phyloP scores from a whole-genome alignment of 441 rosid species.

The Melianthus villosus region DNA sequence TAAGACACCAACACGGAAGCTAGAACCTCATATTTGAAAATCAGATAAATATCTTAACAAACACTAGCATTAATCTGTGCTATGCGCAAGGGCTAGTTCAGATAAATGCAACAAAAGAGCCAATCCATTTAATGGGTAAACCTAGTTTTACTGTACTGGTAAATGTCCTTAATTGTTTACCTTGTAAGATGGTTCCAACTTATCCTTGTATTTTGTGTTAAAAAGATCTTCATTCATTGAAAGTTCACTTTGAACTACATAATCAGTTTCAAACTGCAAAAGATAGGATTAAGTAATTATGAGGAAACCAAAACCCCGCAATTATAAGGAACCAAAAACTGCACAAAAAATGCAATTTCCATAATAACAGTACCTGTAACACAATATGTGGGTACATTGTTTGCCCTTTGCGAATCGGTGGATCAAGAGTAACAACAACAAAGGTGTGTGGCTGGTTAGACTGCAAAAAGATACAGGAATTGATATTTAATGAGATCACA shows the following conservation, averaged over 20 bases:
- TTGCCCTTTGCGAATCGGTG: constrained; percentile 92
- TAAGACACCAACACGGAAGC: constrained; percentile 3
- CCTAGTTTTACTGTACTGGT: too few species aligned
- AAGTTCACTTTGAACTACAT: constrained; percentile 37
- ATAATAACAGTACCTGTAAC: constrained; percentile 45
- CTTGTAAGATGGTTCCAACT: constrained; percentile 63
- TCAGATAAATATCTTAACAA: background rate
- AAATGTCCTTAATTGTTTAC: constrained; percentile 12
- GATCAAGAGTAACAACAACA: constrained; percentile 82
- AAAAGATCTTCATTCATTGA: constrained; percentile 61
- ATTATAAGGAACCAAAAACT: background rate
- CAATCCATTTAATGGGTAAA: too few species aligned
- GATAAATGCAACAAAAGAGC: too few species aligned
- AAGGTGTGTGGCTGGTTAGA: constrained; percentile 87
- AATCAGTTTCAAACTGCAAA: constrained; percentile 71
- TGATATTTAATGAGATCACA: background rate
- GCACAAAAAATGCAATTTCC: constrained; percentile 1
- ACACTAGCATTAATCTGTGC: too few species aligned
- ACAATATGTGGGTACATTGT: constrained; percentile 91
- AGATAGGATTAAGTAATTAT: background rate
- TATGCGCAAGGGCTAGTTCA: too few species aligned
- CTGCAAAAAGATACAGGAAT: constrained; percentile 24
- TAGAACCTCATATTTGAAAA: background rate
- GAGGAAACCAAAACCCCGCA: constrained; percentile 1
- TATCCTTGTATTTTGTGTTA: constrained; percentile 79